These are phyloP conservation scores for Penicillium paradoxum DNA, from an alignment of 495 filamentous ascomycete species.

Conservation along the genomic window DNA sequence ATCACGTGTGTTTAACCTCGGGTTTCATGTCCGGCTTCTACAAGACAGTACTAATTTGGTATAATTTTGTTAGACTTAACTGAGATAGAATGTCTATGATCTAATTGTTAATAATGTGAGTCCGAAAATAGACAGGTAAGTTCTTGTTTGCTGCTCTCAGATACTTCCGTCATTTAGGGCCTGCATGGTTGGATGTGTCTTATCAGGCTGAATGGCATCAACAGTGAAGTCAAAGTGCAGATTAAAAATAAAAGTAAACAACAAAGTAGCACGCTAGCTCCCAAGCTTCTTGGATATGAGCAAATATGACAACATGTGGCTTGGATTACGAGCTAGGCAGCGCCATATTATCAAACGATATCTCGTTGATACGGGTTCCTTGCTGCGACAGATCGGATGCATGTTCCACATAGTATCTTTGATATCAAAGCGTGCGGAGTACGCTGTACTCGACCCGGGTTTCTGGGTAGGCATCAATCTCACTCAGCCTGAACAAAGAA, in stretches of 20 bases:
- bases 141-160: too few species aligned
- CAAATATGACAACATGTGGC: neutral
- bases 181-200: too few species aligned
- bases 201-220: neutral
- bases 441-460: neutral
- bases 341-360: neutral
- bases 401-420: neutral
- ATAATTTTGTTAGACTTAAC: too few species aligned
- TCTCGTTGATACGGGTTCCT: neutral
- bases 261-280: neutral
- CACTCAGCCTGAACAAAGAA: neutral
- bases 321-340: constrained; percentile 2
- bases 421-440: neutral
- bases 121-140: too few species aligned
- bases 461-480: neutral
- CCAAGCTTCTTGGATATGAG: neutral
- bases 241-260: neutral
- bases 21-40: neutral
- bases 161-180: too few species aligned
- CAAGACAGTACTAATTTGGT: too few species aligned
- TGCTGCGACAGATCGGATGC: neutral
- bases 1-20: constrained; percentile 27
- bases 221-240: neutral
- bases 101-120: too few species aligned
- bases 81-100: too few species aligned